Base-by-base conservation (phyloP, 768 basidiomycete genomes). In the Lentinula sp. region DNA sequence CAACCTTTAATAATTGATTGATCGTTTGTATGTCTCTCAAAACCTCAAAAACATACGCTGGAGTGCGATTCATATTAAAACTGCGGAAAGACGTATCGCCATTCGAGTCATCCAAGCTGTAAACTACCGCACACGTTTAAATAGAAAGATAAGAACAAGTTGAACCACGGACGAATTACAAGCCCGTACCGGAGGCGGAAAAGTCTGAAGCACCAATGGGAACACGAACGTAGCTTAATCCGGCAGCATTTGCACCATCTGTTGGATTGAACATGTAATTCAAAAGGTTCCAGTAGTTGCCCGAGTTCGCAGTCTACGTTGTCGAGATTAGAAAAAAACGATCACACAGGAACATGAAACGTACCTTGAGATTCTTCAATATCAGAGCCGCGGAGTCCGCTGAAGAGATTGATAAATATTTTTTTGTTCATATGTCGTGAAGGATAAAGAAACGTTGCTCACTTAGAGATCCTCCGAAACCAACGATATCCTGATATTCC, bases 301-400 rank as follows among this genome's bases (percentile, higher is more conserved):
- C 60, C 15, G 66, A 56, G 46, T 73, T 70, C 33, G 59, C 48
- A 49, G 60, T 59, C 72, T 72, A 56, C 12, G 57, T 18, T 28
- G 12, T n/a, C n/a, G 28, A 46, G 52, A 20, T n/a, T 20, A 46
- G 28, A 28, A 46, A 13, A 13, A 2, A 6, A 55, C 7, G 13
- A 10, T 12, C 28, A 33, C 32, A 18, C 12, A 33, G 36, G 9
- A 9, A 46, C 23, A 43, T 23, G 16, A 16, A 46, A 43, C 60
- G n/a, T 48, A 77, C 80, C 77, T 84, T 83, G 59, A 83, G 67
- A 43, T 73, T 72, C 66, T 67, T 77, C 13, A 83, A 65, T 32
- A 79, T 67, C 28, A 69, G 69, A 2, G 81, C 82, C 33, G 79
- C 78, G n/a, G 80, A 81, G 66, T 84, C 81, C n/a, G 83, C 81